phyloP scores from a whole-genome alignment of 441 rosid species.

The Theobroma grandiflorum region DNA sequence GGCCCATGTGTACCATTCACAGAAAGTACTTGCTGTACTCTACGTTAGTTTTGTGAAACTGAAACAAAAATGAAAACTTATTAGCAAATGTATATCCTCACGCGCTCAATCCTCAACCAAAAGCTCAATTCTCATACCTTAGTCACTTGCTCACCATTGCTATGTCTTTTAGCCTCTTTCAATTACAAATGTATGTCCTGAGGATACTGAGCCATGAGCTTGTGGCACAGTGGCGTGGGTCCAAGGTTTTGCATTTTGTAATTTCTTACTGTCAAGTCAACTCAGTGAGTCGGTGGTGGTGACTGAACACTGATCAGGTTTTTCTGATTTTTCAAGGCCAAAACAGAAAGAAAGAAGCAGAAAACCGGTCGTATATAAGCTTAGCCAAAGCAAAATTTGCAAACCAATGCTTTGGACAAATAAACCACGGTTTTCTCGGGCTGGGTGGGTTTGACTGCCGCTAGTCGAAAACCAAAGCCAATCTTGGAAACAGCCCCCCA shows the following conservation, averaged over 20 bases:
- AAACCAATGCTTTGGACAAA: slow-evolving; percentile 62
- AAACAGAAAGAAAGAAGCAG: background rate
- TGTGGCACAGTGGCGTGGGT: background rate
- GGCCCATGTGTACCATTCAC: background rate
- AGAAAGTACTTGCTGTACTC: background rate
- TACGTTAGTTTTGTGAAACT: slow-evolving; percentile 1
- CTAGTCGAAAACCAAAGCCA: slow-evolving; percentile 40
- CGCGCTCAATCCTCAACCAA: background rate
- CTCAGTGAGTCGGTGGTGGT: slow-evolving; percentile 27
- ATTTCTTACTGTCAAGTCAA: slow-evolving; percentile 10
- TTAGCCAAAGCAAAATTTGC: background rate
- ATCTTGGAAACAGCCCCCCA: slow-evolving; percentile 25
- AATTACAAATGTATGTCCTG: background rate
- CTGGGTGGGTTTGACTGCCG: slow-evolving; percentile 75
- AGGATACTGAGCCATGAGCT: background rate
- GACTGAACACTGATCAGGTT: slow-evolving; percentile 18
- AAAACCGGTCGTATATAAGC: background rate
- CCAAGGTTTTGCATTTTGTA: background rate
- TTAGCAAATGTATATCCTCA: background rate
- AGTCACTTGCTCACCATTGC: background rate
- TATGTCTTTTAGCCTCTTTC: no score
- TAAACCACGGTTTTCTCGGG: slow-evolving; percentile 90
- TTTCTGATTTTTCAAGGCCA: slow-evolving; percentile 1
- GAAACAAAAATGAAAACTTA: background rate
- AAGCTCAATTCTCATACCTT: background rate